Evolutionary conservation across 495 filamentous ascomycete genomes (phyloP), one percentile per base, ranked within the genome.

Genomic region (Aspergillus avenaceus): DNA sequence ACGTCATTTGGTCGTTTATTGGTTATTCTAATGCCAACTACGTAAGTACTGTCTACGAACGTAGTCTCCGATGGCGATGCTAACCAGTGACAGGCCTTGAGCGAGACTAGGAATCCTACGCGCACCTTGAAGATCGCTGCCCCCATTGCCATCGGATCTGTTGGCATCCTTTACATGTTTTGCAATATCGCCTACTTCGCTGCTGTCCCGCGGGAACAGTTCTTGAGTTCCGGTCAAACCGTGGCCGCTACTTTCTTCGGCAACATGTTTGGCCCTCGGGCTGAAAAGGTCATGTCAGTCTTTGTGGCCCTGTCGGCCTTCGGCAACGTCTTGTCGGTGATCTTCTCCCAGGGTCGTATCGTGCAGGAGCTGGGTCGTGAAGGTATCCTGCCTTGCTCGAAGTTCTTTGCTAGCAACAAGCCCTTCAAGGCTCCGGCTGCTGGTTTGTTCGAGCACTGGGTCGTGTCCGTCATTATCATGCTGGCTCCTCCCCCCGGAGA

Each of bases 161-260:
- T 86, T 21, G 77, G 79, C 0, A 66, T 87, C 23, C 65, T 87
- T 0, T 88, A 87, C 65, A 81, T 88, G 64, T 60, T 87, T 21
- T 79, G 77, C 57, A 87, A 88, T 65, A 79, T 88, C 41, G 84
- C 85, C 47, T 88, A 87, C 62, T 87, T 88, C 52, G 82, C 81
- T 4, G 85, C 81, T 0, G 82, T 87, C 5, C 74, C 82, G 18
- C 82, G 81, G 51, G 73, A 78, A 14, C 81, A 86, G 41, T 79
- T 88, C 55, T 65, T 82, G 8, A 67, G 68, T 4, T 81, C 80
- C 0, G 79, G 78, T 18, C 73, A 77, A 13, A 76, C 85, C 8
- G 76, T 87, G 16, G 85, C 84, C 2, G 83, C 81, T 0, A 56
- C 76, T 1, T 80, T 89, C 64, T 86, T 88, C 65, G 65, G 77